Percentiles rank a stretch among this genome's conserved stretches.
Conservation (phyloP, 2,329 filamentous ascomycete species). For the Colletotrichum shisoi region DNA sequence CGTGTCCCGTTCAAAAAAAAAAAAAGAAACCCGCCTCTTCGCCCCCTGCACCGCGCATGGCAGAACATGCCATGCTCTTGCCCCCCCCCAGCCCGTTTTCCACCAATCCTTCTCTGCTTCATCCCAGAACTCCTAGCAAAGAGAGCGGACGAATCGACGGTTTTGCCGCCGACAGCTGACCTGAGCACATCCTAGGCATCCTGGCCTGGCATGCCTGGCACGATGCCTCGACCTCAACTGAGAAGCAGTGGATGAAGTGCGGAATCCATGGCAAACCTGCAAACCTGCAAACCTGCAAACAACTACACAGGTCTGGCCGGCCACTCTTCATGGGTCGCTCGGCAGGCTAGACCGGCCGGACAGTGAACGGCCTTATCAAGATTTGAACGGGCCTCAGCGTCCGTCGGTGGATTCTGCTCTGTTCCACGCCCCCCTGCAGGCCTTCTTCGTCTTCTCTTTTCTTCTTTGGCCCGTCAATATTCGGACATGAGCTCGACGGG, state of each 20-base stretch:
- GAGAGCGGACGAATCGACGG: not conserved
- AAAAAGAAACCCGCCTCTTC: not conserved
- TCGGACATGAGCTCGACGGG: conserved; percentile 7
- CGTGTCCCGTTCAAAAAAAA: not conserved
- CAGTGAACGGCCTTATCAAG: not conserved
- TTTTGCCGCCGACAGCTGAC: conserved; percentile 28
- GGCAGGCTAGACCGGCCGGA: conserved; percentile 6
- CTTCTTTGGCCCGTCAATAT: conserved; percentile 8
- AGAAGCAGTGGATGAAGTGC: too few species aligned
- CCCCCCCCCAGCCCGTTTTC: conserved; percentile 8
- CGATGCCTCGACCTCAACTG: not conserved
- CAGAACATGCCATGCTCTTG: not conserved
- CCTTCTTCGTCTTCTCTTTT: not conserved
- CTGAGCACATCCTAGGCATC: conserved; percentile 3
- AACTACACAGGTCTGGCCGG: conserved; percentile 2
- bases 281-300: conserved; percentile 8
- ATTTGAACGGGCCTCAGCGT: conserved; percentile 2
- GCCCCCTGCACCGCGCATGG: conserved; percentile 22
- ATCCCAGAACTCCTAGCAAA: not conserved
- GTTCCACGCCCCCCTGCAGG: too few species aligned
- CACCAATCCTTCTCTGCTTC: conserved; percentile 28
- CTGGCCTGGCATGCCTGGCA: not conserved
- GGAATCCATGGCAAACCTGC: not conserved
- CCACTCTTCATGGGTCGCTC: not conserved
- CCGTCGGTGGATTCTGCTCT: not conserved